A percentile compares a stretch with the other conserved stretches of the same genome.
Evolutionary conservation across 2,329 filamentous ascomycete species (phyloP).

Genomic region (Onygenales sp.): DNA sequence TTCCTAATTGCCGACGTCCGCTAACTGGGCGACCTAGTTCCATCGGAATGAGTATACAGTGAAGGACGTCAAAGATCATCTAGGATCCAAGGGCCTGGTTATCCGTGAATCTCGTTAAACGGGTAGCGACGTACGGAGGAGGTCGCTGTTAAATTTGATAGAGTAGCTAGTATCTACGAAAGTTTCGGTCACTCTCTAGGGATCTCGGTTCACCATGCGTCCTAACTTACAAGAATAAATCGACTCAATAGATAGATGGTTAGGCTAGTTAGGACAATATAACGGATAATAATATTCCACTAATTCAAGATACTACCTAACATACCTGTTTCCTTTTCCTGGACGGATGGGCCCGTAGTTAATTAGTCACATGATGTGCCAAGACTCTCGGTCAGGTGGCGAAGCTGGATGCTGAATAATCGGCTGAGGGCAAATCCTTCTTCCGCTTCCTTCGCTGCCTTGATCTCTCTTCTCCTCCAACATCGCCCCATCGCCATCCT

Average conservation of each 20-base stretch:
- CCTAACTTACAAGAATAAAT: neutral
- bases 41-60: slow-evolving; percentile 94
- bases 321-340: no score
- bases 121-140: no score
- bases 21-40: slow-evolving; percentile 45
- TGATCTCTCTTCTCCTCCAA: neutral
- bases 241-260: neutral
- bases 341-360: no score
- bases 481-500: neutral
- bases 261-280: no score
- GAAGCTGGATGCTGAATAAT: neutral
- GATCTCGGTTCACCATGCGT: no score
- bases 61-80: slow-evolving; percentile 78
- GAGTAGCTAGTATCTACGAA: no score
- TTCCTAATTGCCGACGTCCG: slow-evolving; percentile 1
- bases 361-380: no score
- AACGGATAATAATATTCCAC: no score
- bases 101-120: slow-evolving; percentile 55
- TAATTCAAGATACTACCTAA: no score
- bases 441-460: neutral
- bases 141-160: no score
- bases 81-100: slow-evolving; percentile 60
- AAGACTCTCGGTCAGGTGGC: neutral
- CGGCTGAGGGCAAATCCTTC: neutral
- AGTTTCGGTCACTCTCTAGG: no score